Conservation (phyloP, 192 early-diverging fungal species). For the Umbelopsis isabellina region DNA sequence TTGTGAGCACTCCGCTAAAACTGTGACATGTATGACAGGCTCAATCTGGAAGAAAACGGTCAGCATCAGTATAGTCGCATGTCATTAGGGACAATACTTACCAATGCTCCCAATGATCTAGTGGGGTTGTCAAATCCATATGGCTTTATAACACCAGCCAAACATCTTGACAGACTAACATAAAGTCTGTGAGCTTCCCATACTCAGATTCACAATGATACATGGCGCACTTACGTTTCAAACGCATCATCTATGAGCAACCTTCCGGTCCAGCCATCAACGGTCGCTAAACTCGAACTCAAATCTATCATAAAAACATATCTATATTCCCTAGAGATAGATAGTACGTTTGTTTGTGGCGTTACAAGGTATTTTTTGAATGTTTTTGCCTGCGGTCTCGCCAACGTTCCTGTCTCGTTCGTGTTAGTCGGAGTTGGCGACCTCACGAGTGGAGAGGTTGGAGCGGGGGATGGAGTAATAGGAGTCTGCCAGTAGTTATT, state of each 20-base stretch:
- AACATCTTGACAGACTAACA: not conserved
- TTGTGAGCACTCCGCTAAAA: conserved; percentile 64
- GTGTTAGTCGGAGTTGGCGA: conserved; percentile 20
- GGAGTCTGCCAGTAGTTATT: not conserved
- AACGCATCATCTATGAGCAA: conserved; percentile 56
- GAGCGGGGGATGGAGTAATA: not conserved
- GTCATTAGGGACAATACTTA: not conserved
- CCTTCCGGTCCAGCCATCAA: conserved; percentile 42
- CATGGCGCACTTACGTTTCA: conserved; percentile 44
- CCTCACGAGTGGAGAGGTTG: conserved; percentile 22
- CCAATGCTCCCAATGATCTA: not conserved
- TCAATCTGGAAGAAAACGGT: conserved; percentile 23
- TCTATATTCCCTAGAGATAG: conserved; percentile 58
- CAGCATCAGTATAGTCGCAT: not conserved
- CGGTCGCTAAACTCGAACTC: conserved; percentile 66
- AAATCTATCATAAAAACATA: conserved; percentile 74
- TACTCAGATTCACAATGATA: not conserved
- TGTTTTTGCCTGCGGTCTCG: not conserved
- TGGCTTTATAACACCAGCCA: not conserved
- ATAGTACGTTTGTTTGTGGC: conserved; percentile 67
- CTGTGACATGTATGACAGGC: conserved; percentile 49
- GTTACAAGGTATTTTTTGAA: conserved; percentile 51
- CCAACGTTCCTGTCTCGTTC: not conserved
- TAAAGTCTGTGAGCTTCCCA: not conserved
- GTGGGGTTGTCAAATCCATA: conserved; percentile 4